A percentile compares a stretch with the other conserved stretches of the same genome.
Evolutionary conservation across 306 rosid genomes (phyloP).

Genomic region (Inga leiocalycina): DNA sequence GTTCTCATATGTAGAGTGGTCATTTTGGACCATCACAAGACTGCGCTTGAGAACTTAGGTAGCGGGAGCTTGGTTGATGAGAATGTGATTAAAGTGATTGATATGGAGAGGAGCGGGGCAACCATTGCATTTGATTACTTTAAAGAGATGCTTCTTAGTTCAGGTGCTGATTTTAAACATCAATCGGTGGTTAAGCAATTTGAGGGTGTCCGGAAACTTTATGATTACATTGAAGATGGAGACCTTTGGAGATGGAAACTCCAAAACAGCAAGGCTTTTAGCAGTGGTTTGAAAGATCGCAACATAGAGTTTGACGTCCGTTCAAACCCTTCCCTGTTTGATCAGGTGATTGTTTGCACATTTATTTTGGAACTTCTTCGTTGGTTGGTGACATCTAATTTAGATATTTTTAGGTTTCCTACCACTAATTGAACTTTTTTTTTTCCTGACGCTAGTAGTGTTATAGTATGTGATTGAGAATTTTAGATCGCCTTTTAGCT

Average conservation of each 20-base stretch:
- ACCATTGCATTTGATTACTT: conserved; percentile 93
- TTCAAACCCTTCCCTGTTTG: conserved; percentile 65
- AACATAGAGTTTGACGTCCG: conserved; percentile 58
- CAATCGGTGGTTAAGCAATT: conserved; percentile 45
- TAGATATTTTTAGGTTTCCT: not conserved
- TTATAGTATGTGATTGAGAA: not conserved
- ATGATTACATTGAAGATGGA: conserved; percentile 79
- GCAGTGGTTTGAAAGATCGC: conserved; percentile 72
- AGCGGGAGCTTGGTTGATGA: conserved; percentile 33
- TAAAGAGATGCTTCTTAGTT: conserved; percentile 48
- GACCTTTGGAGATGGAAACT: conserved; percentile 95
- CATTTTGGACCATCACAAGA: conserved; percentile 91
- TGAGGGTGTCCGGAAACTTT: conserved; percentile 54
- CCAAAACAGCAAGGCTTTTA: conserved; percentile 78
- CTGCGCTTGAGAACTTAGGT: conserved; percentile 58
- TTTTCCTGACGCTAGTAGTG: not conserved
- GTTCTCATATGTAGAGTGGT: conserved; percentile 47
- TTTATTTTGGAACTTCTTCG: not conserved
- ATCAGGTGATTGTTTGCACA: conserved; percentile 50
- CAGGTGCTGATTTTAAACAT: conserved; percentile 13
- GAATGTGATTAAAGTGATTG: conserved; percentile 61
- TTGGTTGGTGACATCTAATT: not conserved
- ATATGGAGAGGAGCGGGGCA: conserved; percentile 84
- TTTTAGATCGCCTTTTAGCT: not conserved
- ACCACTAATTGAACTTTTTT: not conserved